Percentiles rank a stretch among this genome's conserved stretches.
These are phyloP conservation scores for Trametes gibbosa DNA, from an alignment of 768 basidiomycete genomes.

Conservation along the genomic window DNA sequence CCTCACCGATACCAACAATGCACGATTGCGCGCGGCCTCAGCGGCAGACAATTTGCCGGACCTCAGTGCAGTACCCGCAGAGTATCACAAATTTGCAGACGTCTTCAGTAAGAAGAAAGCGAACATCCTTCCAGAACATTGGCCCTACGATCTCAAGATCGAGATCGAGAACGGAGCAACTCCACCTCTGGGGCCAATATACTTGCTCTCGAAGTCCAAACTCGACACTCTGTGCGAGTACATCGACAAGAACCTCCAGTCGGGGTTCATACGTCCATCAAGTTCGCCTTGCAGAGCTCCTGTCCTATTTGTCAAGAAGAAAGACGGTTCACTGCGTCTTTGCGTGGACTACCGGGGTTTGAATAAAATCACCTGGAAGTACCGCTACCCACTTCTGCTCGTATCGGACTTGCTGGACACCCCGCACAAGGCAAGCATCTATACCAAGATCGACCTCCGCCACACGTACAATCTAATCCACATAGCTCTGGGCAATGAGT, in stretches of 20 bases:
- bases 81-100: conserved; percentile 20
- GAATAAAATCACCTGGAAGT: not conserved
- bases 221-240: not conserved
- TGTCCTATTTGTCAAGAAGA: not conserved
- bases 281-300: not conserved
- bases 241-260: conserved; percentile 1
- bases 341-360: not conserved
- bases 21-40: not conserved
- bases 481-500: conserved; percentile 30
- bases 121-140: not conserved
- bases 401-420: conserved; percentile 28
- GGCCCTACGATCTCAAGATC: not conserved
- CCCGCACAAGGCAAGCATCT: conserved; percentile 24
- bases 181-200: not conserved
- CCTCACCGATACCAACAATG: not conserved
- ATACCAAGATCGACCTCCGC: conserved; percentile 38
- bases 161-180: not conserved
- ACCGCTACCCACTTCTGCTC: conserved; percentile 27
- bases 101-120: conserved; percentile 15
- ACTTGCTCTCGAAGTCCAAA: not conserved
- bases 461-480: conserved; percentile 39
- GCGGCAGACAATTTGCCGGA: not conserved
- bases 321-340: not conserved
- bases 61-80: conserved; percentile 1
- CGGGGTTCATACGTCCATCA: not conserved